Evolutionary conservation across 257 asterid genomes (phyloP), one percentile per base, ranked within the genome.

Genomic region (Penstemon davidsonii): DNA sequence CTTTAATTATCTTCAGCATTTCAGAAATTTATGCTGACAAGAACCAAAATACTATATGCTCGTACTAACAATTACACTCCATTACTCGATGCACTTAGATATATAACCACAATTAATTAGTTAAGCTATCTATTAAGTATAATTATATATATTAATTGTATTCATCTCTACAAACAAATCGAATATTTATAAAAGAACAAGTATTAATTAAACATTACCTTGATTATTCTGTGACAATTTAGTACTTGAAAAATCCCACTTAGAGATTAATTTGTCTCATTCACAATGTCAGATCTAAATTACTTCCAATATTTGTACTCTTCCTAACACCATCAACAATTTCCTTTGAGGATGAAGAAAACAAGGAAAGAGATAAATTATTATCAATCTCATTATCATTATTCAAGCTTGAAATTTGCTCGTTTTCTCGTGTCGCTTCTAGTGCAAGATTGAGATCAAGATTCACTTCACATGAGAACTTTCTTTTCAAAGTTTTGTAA

Each of bases 261-360:
- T 79, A 79, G 78, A 65, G 33, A 25, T 25, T 25, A 25, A 72
- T 49, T 80, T 86, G 87, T 86, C 83, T 73, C 73, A 79, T 82
- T 91, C 96, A 91, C 81, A 91, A 79, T 75, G 92, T 85, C 89
- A 91, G 87, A 86, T 86, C 95, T 73, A 87, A 83, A 68, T 73
- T 69, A 80, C 72, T 78, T 60, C 62, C 83, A 71, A 57, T 63
- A 62, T 76, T 80, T 70, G 71, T 56, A 67, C 69, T 78, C 71
- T 81, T 76, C 55, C 66, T 70, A 40, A 13, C 67, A 36, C 54
- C 42, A 52, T 33, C 33, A 53, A 62, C 36, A 57, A 36, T 66
- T 46, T 76, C 81, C 72, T 76, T 76, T 3, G 83, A 73, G 19
- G 91, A 44, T 13, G 91, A 46, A 4, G 43, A 68, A 75, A 83